phyloP scores from a whole-genome alignment of 495 filamentous ascomycete species.

The Penicillium silybi region DNA sequence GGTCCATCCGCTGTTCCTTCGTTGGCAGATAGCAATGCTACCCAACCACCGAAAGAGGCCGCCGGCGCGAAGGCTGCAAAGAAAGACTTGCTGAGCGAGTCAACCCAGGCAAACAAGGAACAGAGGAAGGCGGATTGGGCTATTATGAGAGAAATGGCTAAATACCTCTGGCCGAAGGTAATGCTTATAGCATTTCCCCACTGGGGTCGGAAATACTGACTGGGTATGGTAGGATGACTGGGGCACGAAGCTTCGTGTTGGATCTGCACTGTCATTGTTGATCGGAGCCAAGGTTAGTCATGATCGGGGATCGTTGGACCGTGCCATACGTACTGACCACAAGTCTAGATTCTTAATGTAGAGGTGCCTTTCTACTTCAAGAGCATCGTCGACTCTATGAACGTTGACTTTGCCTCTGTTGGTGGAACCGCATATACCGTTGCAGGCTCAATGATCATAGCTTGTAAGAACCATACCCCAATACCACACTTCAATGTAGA shows the following conservation, averaged over 20 bases:
- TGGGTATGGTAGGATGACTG: constrained; percentile 55
- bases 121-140: constrained; percentile 97
- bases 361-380: constrained; percentile 99
- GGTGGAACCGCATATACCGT: constrained; percentile 85
- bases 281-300: constrained; percentile 73
- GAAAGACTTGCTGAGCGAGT: constrained; percentile 54
- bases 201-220: constrained; percentile 4
- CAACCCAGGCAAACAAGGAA: constrained; percentile 63
- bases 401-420: constrained; percentile 78
- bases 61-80: constrained; percentile 33
- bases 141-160: constrained; percentile 96
- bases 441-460: constrained; percentile 87
- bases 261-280: constrained; percentile 72
- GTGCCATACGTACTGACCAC: constrained; percentile 11
- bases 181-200: background rate
- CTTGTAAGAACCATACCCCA: constrained; percentile 52
- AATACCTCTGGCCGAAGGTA: constrained; percentile 95
- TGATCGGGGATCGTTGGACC: no score
- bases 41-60: constrained; percentile 19
- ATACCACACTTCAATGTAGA: background rate
- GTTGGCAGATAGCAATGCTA: constrained; percentile 15
- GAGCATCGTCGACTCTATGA: constrained; percentile 94
- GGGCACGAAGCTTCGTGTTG: constrained; percentile 78
- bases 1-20: constrained; percentile 9
- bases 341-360: constrained; percentile 74